Evolutionary conservation across 1,284 basidiomycete genomes (phyloP), one percentile per base, ranked within the genome.

Genomic region (Sanguinoderma infundibulare): DNA sequence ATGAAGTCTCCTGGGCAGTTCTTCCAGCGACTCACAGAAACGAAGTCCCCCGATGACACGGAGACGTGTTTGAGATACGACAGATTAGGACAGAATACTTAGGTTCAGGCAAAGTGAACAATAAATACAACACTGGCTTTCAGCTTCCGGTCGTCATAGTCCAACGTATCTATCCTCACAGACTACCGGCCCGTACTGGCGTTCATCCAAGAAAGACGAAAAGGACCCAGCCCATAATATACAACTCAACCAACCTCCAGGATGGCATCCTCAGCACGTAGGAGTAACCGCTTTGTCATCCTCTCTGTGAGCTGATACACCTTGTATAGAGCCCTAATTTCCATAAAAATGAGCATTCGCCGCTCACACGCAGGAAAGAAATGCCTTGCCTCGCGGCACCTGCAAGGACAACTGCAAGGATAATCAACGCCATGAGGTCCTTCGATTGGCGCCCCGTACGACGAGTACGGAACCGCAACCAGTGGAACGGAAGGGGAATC

Each of bases 241-340:
- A 6, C 22, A 12, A 2, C 32, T 65, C 57, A 69, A 35, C 55
- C 81, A 35, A 92, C 91, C 74, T 94, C 91, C 44, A 93, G 77
- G 60, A 94, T 92, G 1, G 86, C 87, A 72, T 91, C 88, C 71
- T 94, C 91, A 5, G 90, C 89, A 38, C 87, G 84, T 7, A 85
- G 75, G 20, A 94, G 78, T n/a, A 89, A 56, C 22, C 84, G 81
- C 70, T 86, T 83, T 1, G 87, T 83, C 40, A 83, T 69, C 46
- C 71, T 77, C 69, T 89, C 81, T 2, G 90, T 92, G 34, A 87
- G 70, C 56, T 79, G 74, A 71, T 92, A 94, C 4, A 92, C 87
- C 61, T 88, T 82, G 70, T 83, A 83, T 32, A 93, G 69, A 10
- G 91, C 87, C 69, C 91, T 93, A 64, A 15, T 57, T 52, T 28